Evolutionary conservation across 2,329 filamentous ascomycete species (phyloP), one percentile per base, ranked within the genome.

Genomic region (Diaporthe sp.): DNA sequence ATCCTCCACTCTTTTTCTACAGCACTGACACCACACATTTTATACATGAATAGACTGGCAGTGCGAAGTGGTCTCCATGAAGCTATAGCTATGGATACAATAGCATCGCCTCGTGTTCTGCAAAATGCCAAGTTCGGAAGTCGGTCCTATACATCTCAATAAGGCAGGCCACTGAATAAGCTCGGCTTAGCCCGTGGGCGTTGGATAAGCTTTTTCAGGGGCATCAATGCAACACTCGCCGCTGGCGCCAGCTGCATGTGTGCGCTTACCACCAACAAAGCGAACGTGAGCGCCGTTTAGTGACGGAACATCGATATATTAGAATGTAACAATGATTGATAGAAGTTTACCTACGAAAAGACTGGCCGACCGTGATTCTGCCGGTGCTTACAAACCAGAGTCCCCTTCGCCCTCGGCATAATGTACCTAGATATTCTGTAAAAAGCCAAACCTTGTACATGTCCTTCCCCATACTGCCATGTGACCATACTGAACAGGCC

Each of bases 101-200:
- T 51, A 68, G 63, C 20, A 51, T 12, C 20, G 31, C 7, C 63
- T 68, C 44, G 44, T 68, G 47, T 68, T 51, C 15, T 37, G 63
- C 28, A 2, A 25, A 67, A 34, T 51, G 61, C 61, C 61, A 49
- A 49, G 63, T 49, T 31, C 63, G 28, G 25, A 31, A 25, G 7
- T 37, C 22, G 51, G 44, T 47, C 31, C 28, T n/a, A 15, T 9
- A 51, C 20, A 22, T 39, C 63, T 37, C 47, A 53, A 68, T 39
- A 13, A 68, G 63, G 63, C 47, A 68, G 63, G 63, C 61, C 34
- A 53, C 2, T 25, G 63, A 39, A 68, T 68, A 53, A 53, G 47
- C 47, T 68, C 63, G 47, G 42, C 49, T 34, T 53, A 68, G 63
- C 22, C 31, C 20, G 22, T 12, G 4, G 31, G 22, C 15, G 7